phyloP scores from a whole-genome alignment of 2,329 filamentous ascomycete genomes.

The Calycina herbarum region DNA sequence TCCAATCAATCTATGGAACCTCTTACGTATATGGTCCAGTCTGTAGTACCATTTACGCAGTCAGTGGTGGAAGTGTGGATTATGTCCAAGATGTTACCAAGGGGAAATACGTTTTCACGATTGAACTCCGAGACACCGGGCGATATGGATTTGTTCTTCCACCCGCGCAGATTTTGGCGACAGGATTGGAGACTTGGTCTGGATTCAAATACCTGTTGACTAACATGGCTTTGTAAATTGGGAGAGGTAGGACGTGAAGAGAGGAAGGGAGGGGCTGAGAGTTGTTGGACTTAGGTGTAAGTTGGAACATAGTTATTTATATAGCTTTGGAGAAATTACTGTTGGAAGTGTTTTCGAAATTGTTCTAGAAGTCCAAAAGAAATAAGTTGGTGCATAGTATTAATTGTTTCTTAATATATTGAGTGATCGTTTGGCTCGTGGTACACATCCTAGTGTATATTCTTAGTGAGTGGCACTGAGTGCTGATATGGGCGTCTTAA shows the following conservation, averaged over 20 bases:
- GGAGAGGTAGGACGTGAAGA: too few relatives aligned
- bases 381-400: too few relatives aligned
- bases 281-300: neutral
- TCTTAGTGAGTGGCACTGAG: too few relatives aligned
- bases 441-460: too few relatives aligned
- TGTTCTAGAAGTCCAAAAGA: too few relatives aligned
- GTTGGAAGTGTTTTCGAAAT: too few relatives aligned
- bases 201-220: constrained; percentile 34
- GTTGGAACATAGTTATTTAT: neutral
- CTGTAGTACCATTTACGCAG: constrained; percentile 62
- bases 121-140: constrained; percentile 51
- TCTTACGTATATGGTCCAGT: constrained; percentile 46
- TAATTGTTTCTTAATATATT: too few relatives aligned
- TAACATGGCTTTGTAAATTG: constrained; percentile 20
- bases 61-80: constrained; percentile 47
- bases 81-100: constrained; percentile 45
- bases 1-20: constrained; percentile 54
- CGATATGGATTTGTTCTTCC: constrained; percentile 50
- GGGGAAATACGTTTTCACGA: constrained; percentile 41
- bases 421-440: too few relatives aligned
- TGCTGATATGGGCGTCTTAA: too few relatives aligned
- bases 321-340: too few relatives aligned
- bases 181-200: constrained; percentile 48
- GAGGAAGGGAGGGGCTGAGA: neutral
- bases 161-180: constrained; percentile 48